Conservation (phyloP, 768 basidiomycete species). For the Boletus pseudo-olivaceus region DNA sequence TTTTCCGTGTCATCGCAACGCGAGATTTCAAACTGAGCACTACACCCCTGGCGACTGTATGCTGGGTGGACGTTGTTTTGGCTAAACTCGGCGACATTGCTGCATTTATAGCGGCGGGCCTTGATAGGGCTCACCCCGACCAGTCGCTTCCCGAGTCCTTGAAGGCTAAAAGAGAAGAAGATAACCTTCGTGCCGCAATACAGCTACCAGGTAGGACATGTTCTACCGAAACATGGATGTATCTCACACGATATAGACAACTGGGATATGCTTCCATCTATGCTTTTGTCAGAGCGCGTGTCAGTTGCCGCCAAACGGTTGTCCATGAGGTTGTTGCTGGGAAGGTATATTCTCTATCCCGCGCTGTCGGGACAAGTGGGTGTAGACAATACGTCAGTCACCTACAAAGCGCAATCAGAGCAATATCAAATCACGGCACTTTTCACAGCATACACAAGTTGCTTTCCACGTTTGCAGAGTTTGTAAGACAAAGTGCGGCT, state of each 20-base stretch:
- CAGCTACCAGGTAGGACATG: conserved; percentile 60
- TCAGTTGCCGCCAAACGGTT: conserved; percentile 64
- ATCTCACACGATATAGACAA: conserved; percentile 38
- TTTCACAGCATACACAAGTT: conserved; percentile 13
- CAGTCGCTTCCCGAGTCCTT: conserved; percentile 27
- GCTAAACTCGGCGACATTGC: conserved; percentile 45
- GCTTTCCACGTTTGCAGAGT: conserved; percentile 16
- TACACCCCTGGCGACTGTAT: conserved; percentile 40
- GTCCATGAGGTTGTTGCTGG: conserved; percentile 53
- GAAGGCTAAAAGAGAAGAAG: conserved; percentile 44
- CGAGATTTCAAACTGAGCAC: conserved; percentile 24
- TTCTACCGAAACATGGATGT: not conserved
- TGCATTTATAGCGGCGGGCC: conserved; percentile 30
- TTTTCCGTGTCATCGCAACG: conserved; percentile 45
- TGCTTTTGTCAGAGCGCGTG: conserved; percentile 44
- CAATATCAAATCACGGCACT: not conserved
- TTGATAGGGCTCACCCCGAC: conserved; percentile 9
- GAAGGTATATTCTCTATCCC: conserved; percentile 50
- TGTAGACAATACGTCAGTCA: conserved; percentile 22
- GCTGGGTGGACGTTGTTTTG: conserved; percentile 64
- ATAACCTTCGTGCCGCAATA: conserved; percentile 53
- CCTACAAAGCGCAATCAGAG: not conserved
- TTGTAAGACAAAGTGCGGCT: conserved; percentile 17
- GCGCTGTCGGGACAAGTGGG: conserved; percentile 24
- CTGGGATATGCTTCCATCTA: conserved; percentile 46